Percentiles rank a stretch among this genome's conserved stretches.
Conservation (phyloP, 2,329 filamentous ascomycete genomes). For the Hypomyces perniciosus region DNA sequence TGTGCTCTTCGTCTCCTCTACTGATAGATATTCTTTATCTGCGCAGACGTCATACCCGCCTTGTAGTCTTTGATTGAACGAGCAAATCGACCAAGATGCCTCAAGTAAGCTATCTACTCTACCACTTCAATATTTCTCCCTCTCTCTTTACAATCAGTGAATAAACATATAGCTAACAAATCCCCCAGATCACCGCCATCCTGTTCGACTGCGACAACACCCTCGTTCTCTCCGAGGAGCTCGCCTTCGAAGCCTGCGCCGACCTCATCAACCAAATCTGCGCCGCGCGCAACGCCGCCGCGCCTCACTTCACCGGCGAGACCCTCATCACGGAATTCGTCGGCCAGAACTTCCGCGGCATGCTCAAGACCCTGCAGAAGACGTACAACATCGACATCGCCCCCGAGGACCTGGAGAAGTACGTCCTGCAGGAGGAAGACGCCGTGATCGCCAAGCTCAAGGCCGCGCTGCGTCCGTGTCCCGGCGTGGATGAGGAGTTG, state of each 20-base stretch:
- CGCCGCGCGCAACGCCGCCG: slow-evolving; percentile 53
- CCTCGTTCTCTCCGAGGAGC: slow-evolving; percentile 82
- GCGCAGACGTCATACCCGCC: not conserved
- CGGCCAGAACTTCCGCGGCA: slow-evolving; percentile 90
- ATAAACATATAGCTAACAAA: not conserved
- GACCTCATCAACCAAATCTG: slow-evolving; percentile 85
- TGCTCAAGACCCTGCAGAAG: slow-evolving; percentile 71
- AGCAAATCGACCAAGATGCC: slow-evolving; percentile 27
- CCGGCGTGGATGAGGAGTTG: slow-evolving; percentile 62
- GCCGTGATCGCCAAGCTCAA: slow-evolving; percentile 76
- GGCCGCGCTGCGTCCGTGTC: slow-evolving; percentile 60
- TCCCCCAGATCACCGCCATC: slow-evolving; percentile 54
- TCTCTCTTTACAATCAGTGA: not conserved
- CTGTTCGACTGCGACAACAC: slow-evolving; percentile 86
- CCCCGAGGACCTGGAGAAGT: slow-evolving; percentile 62
- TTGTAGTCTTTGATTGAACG: not conserved
- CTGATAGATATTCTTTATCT: too few relatives aligned
- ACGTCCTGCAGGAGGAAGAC: slow-evolving; percentile 73
- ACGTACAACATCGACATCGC: slow-evolving; percentile 68
- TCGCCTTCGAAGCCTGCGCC: slow-evolving; percentile 88
- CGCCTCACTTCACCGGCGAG: slow-evolving; percentile 66
- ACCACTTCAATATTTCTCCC: not conserved
- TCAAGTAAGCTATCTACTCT: slow-evolving; percentile 20
- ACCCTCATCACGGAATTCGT: slow-evolving; percentile 81
- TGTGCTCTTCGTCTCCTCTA: too few relatives aligned